These are phyloP conservation scores for Metarhizium anisopliae DNA, from an alignment of 2,329 filamentous ascomycete genomes.

Conservation along the genomic window DNA sequence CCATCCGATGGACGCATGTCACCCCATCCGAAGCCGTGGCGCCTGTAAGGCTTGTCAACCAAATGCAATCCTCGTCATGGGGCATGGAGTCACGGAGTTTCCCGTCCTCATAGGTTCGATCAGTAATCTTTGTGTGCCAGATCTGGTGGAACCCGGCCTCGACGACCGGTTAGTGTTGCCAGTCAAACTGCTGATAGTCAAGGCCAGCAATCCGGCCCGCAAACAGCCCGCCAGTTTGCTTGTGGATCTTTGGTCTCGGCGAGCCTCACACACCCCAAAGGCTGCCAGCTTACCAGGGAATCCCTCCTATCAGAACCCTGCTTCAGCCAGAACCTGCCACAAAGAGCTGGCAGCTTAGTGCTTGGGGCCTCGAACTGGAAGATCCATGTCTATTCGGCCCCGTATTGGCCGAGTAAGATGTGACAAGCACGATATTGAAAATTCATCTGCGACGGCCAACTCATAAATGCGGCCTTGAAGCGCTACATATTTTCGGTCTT, in stretches of 20 bases:
- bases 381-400: too few species aligned
- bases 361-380: too few species aligned
- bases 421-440: too few species aligned
- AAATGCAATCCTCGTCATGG: background rate
- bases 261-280: background rate
- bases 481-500: too few species aligned
- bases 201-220: too few species aligned
- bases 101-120: conserved; percentile 3
- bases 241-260: background rate
- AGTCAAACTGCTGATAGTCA: too few species aligned
- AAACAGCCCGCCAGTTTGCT: background rate
- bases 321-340: background rate
- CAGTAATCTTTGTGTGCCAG: conserved; percentile 5
- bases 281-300: background rate
- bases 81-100: conserved; percentile 2
- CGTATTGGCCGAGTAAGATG: too few species aligned
- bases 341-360: background rate
- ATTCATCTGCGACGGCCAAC: too few species aligned
- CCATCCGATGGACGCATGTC: background rate
- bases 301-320: background rate
- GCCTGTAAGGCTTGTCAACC: background rate
- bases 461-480: too few species aligned
- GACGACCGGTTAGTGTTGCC: background rate
- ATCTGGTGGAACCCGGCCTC: conserved; percentile 6
- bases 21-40: background rate